Conservation (phyloP, 1,139 yeast genomes). For the Yamadazyma mexicana region DNA sequence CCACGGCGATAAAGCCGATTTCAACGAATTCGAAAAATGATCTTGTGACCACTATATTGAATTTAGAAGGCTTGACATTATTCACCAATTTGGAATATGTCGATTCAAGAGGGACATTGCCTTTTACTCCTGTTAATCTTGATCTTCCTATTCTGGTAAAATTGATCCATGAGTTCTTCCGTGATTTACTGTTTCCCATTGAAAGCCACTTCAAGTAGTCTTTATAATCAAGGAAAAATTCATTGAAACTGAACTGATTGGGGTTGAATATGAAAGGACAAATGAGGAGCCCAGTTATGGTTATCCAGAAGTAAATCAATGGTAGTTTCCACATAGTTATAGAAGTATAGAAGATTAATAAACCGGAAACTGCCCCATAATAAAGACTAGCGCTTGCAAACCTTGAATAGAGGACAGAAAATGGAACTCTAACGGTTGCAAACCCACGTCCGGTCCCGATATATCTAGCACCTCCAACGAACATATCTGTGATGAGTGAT, state of each 20-base stretch:
- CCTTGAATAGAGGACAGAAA: slow-evolving; percentile 43
- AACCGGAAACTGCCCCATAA: slow-evolving; percentile 38
- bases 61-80: slow-evolving; percentile 40
- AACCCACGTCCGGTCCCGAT: slow-evolving; percentile 58
- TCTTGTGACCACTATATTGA: slow-evolving; percentile 33
- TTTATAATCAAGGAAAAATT: slow-evolving; percentile 49
- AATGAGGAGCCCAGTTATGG: slow-evolving; percentile 41
- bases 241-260: slow-evolving; percentile 49
- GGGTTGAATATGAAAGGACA: slow-evolving; percentile 56
- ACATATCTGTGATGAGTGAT: slow-evolving; percentile 47
- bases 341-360: slow-evolving; percentile 44
- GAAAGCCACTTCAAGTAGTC: slow-evolving; percentile 44
- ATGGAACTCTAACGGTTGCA: slow-evolving; percentile 49
- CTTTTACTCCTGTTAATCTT: slow-evolving; percentile 45
- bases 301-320: slow-evolving; percentile 51
- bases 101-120: slow-evolving; percentile 16
- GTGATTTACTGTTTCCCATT: slow-evolving; percentile 38
- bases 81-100: slow-evolving; percentile 27
- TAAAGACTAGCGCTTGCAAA: slow-evolving; percentile 49
- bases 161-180: slow-evolving; percentile 41
- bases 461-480: slow-evolving; percentile 54
- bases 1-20: slow-evolving; percentile 30
- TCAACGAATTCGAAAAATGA: slow-evolving; percentile 29
- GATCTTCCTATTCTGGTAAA: slow-evolving; percentile 40
- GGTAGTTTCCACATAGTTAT: slow-evolving; percentile 49